Percentiles rank a stretch among this genome's conserved stretches.
phyloP scores from a whole-genome alignment of 345 rosid genomes.

The Corymbia maculata region DNA sequence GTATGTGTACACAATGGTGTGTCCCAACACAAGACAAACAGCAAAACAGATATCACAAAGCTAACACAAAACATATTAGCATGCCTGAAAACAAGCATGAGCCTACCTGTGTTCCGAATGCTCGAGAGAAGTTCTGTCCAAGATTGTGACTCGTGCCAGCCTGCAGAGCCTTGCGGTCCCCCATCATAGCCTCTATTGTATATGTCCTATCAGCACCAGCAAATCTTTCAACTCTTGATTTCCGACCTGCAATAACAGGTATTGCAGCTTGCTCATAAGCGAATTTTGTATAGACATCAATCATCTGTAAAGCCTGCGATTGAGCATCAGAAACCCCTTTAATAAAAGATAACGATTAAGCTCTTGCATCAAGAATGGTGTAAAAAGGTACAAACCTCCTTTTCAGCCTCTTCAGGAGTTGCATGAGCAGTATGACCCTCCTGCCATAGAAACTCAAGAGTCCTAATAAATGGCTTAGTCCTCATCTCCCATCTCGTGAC shows the following conservation, averaged over 20 bases:
- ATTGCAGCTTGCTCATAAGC: constrained; percentile 92
- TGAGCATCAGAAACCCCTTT: constrained; percentile 15
- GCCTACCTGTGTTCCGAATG: constrained; percentile 76
- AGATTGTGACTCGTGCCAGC: constrained; percentile 96
- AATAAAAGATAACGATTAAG: neutral
- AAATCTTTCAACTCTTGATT: constrained; percentile 79
- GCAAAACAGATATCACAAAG: neutral
- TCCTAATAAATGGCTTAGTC: constrained; percentile 89
- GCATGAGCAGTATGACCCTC: constrained; percentile 98
- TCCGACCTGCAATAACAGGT: constrained; percentile 89
- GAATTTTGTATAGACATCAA: constrained; percentile 77
- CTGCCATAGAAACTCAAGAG: constrained; percentile 96
- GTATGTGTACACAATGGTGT: neutral
- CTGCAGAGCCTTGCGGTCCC: constrained; percentile 87
- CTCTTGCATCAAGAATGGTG: neutral
- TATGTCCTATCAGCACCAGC: constrained; percentile 88
- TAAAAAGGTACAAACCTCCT: constrained; percentile 47
- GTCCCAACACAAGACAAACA: neutral
- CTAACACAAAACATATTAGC: neutral
- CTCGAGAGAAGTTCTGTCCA: constrained; percentile 87
- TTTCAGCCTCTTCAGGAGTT: constrained; percentile 81
- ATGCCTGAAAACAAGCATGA: neutral
- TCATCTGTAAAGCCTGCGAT: constrained; percentile 82
- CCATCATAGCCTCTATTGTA: constrained; percentile 99
- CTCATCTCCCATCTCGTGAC: constrained; percentile 98